These are phyloP conservation scores for Syncephalastrum racemosum DNA, from an alignment of 371 early-diverging fungal genomes.

Conservation along the genomic window DNA sequence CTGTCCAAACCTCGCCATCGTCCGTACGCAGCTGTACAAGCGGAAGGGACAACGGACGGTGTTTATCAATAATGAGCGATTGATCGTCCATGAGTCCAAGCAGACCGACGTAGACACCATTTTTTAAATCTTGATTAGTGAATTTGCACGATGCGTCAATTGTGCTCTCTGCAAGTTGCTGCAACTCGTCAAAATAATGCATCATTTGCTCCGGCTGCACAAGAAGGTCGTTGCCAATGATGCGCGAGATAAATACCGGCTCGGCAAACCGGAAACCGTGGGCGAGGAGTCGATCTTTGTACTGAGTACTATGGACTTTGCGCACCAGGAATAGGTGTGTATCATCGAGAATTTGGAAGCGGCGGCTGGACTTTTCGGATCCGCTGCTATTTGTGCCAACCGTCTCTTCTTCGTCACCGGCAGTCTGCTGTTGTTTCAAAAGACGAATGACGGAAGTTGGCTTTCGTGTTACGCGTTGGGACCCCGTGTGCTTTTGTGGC, in stretches of 20 bases:
- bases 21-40: slow-evolving; percentile 25
- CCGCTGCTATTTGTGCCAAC: neutral
- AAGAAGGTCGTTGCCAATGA: slow-evolving; percentile 28
- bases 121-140: slow-evolving; percentile 2
- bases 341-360: slow-evolving; percentile 19
- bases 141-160: neutral
- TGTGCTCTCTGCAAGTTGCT: neutral
- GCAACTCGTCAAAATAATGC: neutral
- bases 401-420: neutral
- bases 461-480: too few species aligned
- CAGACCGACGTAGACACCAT: slow-evolving; percentile 29
- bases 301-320: slow-evolving; percentile 19
- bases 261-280: slow-evolving; percentile 40
- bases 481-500: too few species aligned
- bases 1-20: slow-evolving; percentile 3
- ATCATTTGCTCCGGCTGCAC: too few species aligned
- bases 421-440: neutral
- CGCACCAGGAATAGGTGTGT: slow-evolving; percentile 32
- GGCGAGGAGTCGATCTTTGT: slow-evolving; percentile 21
- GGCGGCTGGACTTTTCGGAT: neutral
- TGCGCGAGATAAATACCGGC: slow-evolving; percentile 31
- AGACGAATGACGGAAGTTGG: neutral
- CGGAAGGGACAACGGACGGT: slow-evolving; percentile 30
- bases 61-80: slow-evolving; percentile 26
- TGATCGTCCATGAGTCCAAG: slow-evolving; percentile 29